These are phyloP conservation scores for Vickermania ingenoplastis DNA, from an alignment of 208 protist genomes.

Conservation along the genomic window DNA sequence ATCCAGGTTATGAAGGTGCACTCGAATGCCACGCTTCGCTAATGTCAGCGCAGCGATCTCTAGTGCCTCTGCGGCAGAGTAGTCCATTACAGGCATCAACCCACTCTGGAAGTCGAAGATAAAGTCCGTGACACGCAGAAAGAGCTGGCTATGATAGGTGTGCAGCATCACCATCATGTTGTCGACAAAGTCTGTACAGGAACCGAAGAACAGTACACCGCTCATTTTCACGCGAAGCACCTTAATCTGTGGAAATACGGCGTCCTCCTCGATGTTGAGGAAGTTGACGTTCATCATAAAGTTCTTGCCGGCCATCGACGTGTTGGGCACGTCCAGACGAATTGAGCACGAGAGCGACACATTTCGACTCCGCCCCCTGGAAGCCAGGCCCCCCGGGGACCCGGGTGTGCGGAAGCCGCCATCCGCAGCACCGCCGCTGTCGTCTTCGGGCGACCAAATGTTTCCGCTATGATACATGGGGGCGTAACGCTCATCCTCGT, in stretches of 20 bases:
- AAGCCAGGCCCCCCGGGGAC: too few relatives aligned
- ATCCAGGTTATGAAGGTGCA: conserved; percentile 48
- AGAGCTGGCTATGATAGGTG: conserved; percentile 34
- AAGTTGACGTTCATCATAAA: conserved; percentile 28
- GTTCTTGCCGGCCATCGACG: conserved; percentile 13
- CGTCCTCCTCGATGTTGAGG: conserved; percentile 24
- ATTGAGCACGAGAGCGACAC: too few relatives aligned
- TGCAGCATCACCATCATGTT: conserved; percentile 35
- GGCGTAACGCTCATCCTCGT: too few relatives aligned
- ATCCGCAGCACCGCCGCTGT: not conserved
- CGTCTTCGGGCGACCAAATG: too few relatives aligned
- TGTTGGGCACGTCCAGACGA: conserved; percentile 3
- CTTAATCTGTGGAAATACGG: conserved; percentile 29
- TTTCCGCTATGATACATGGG: too few relatives aligned
- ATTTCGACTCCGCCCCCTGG: too few relatives aligned
- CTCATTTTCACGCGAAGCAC: conserved; percentile 33
- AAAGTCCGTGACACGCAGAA: conserved; percentile 40
- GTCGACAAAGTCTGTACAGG: conserved; percentile 44
- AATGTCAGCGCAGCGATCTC: conserved; percentile 28
- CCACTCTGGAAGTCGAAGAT: conserved; percentile 48
- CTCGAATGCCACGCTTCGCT: conserved; percentile 30
- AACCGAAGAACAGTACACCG: conserved; percentile 45
- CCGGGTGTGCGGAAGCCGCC: not conserved
- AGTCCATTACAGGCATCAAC: conserved; percentile 41
- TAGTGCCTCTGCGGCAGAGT: conserved; percentile 37